phyloP scores from a whole-genome alignment of 2,329 filamentous ascomycete species.

The Beauveria sp. region DNA sequence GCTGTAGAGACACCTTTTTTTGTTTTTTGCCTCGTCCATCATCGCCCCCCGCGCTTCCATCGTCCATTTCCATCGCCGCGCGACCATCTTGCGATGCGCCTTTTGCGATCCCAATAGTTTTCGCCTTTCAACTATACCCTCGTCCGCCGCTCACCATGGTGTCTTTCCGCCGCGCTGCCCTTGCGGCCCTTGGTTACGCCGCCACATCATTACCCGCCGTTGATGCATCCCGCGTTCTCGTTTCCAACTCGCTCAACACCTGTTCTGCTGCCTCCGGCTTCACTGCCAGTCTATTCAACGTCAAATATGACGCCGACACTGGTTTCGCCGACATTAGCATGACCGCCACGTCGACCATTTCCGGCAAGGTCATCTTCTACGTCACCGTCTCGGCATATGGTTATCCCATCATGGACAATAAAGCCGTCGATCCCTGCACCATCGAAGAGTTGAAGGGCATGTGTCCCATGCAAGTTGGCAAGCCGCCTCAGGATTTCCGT shows the following conservation, averaged over 20 bases:
- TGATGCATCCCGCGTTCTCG: slow-evolving; percentile 48
- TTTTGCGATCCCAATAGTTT: background rate
- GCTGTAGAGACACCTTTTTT: background rate
- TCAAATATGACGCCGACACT: slow-evolving; percentile 65
- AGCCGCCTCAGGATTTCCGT: slow-evolving; percentile 68
- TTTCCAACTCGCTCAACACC: slow-evolving; percentile 69
- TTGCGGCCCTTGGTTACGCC: slow-evolving; percentile 31
- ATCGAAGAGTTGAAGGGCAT: slow-evolving; percentile 58
- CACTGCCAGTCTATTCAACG: slow-evolving; percentile 75
- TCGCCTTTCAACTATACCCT: background rate
- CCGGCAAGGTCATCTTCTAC: slow-evolving; percentile 68
- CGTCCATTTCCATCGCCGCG: background rate
- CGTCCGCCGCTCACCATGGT: slow-evolving; percentile 1
- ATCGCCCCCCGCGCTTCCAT: slow-evolving; percentile 1
- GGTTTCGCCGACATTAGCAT: slow-evolving; percentile 62
- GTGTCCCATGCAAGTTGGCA: slow-evolving; percentile 84
- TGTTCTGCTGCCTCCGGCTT: slow-evolving; percentile 76
- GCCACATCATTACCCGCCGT: slow-evolving; percentile 40
- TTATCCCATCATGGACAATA: slow-evolving; percentile 54
- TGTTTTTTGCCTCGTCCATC: slow-evolving; percentile 5
- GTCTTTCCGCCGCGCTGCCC: slow-evolving; percentile 9
- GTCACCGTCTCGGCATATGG: slow-evolving; percentile 71
- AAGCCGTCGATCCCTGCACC: slow-evolving; percentile 69
- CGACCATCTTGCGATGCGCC: slow-evolving; percentile 3
- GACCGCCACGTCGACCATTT: slow-evolving; percentile 66